Evolutionary conservation across 257 asterid species (phyloP).

Genomic region (Solanum bukasovii): DNA sequence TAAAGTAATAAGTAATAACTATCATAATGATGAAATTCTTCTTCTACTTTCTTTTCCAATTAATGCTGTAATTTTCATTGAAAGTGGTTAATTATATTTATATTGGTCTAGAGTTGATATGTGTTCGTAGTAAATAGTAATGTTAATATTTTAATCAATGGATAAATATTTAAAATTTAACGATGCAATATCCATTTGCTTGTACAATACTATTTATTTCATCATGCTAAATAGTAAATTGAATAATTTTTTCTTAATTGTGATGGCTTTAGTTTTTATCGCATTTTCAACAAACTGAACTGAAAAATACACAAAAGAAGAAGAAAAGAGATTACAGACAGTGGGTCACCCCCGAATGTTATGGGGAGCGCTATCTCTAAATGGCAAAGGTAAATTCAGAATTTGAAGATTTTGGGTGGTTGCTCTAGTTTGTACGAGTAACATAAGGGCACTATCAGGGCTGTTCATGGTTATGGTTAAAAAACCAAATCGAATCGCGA

Average conservation of each 20-base stretch:
- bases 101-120: background rate
- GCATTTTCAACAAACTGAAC: background rate
- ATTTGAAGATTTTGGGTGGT: no score
- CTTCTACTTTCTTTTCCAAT: background rate
- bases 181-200: no score
- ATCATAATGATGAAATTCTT: background rate
- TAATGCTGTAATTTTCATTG: background rate
- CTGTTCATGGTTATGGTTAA: no score
- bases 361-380: no score
- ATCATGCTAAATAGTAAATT: background rate
- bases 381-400: no score
- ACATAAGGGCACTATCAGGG: no score
- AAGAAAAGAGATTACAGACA: no score
- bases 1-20: background rate
- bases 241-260: background rate
- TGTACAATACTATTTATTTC: background rate
- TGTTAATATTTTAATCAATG: background rate
- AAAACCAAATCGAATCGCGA: no score
- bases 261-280: background rate
- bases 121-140: background rate
- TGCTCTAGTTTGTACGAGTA: no score
- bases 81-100: background rate
- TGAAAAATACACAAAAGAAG: no score
- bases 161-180: background rate
- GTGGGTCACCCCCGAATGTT: no score